phyloP scores from a whole-genome alignment of 1,284 basidiomycete genomes.

The Pseudozyma hubeiensis region DNA sequence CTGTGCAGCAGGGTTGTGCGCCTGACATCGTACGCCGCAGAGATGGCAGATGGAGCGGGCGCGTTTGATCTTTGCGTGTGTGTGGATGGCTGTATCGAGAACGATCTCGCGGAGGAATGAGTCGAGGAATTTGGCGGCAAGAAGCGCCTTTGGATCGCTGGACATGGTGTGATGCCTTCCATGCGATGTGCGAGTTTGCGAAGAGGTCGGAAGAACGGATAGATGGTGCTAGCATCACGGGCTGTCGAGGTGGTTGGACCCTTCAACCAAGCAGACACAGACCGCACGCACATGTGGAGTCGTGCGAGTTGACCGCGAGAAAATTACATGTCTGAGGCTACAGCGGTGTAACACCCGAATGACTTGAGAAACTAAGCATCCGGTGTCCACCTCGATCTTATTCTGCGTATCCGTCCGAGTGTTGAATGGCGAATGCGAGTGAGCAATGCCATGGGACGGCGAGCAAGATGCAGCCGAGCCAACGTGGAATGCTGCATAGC shows the following conservation, averaged over 20 bases:
- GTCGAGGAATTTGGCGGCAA: constrained; percentile 52
- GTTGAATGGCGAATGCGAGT: too few relatives aligned
- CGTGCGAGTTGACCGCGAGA: constrained; percentile 16
- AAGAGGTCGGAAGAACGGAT: too few relatives aligned
- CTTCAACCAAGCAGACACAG: not conserved
- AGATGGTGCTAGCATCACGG: too few relatives aligned
- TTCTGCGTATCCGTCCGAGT: too few relatives aligned
- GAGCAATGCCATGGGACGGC: too few relatives aligned
- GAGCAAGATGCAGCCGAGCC: too few relatives aligned
- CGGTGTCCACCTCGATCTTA: too few relatives aligned
- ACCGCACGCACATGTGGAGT: constrained; percentile 26
- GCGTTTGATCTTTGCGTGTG: constrained; percentile 47
- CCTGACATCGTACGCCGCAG: constrained; percentile 47
- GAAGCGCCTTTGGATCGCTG: constrained; percentile 48
- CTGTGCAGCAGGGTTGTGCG: constrained; percentile 34
- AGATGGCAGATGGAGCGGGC: constrained; percentile 43
- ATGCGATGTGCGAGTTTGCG: too few relatives aligned
- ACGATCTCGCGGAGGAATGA: constrained; percentile 60
- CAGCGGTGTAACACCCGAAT: not conserved
- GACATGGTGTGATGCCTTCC: constrained; percentile 11
- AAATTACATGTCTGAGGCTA: not conserved
- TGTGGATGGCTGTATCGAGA: constrained; percentile 56
- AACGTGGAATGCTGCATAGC: too few relatives aligned
- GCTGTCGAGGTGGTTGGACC: constrained; percentile 6
- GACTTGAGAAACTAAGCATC: too few relatives aligned